Evolutionary conservation across 805 yeast species (phyloP).

Genomic region (Yarrowia alimentaria): DNA sequence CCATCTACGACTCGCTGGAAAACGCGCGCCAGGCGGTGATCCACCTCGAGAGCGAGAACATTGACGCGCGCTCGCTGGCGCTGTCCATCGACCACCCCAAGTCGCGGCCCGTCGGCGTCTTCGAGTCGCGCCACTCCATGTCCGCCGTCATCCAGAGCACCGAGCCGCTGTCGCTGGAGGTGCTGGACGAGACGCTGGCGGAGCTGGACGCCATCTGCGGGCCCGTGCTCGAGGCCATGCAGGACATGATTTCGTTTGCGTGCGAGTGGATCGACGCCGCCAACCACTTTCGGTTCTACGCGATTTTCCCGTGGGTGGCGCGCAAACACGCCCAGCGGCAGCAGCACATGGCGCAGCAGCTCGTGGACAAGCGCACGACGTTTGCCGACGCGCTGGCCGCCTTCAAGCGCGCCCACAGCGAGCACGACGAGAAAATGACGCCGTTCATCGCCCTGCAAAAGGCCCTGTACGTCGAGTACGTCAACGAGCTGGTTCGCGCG

Average conservation of each 20-base stretch:
- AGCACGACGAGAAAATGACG: constrained; percentile 9
- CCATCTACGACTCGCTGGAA: constrained; percentile 9
- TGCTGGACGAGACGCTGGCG: too few relatives aligned
- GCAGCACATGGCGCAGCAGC: constrained; percentile 1
- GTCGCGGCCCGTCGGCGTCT: too few relatives aligned
- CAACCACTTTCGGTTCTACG: constrained; percentile 15
- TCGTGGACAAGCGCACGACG: not conserved
- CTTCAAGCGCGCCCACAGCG: not conserved
- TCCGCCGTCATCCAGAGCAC: too few relatives aligned
- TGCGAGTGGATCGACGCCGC: constrained; percentile 14
- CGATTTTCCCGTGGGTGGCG: constrained; percentile 2
- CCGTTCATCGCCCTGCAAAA: constrained; percentile 16
- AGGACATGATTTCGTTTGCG: not conserved
- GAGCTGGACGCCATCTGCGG: not conserved
- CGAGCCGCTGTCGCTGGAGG: too few relatives aligned
- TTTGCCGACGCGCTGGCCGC: not conserved
- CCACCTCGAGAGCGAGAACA: too few relatives aligned
- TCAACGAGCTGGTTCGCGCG: constrained; percentile 3
- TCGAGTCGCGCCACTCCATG: too few relatives aligned
- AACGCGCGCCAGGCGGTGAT: too few relatives aligned
- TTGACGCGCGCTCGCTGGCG: too few relatives aligned
- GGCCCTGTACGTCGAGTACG: constrained; percentile 9
- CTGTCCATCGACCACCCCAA: too few relatives aligned
- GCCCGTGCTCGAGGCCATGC: not conserved
- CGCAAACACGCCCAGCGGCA: not conserved